Evolutionary conservation across 495 filamentous ascomycete species (phyloP).

Genomic region (Tuber aestivum): DNA sequence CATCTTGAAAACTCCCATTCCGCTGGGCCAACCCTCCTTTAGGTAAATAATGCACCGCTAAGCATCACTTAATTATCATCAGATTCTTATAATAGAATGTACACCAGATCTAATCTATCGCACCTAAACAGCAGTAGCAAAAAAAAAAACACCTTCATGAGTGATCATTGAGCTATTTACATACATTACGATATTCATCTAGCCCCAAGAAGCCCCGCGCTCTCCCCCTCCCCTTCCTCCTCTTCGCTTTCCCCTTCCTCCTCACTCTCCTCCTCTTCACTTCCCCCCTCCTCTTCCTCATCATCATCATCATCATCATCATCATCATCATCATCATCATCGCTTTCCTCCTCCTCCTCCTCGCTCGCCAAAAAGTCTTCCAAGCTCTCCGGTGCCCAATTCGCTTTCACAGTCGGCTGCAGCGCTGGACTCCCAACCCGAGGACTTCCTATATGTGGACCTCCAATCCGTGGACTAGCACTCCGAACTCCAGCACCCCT

Average conservation of each 20-base stretch:
- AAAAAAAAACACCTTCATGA: not conserved
- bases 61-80: not conserved
- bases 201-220: constrained; percentile 18
- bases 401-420: constrained; percentile 43
- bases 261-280: constrained; percentile 50
- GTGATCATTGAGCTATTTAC: not conserved
- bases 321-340: constrained; percentile 12
- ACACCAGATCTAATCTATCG: not conserved
- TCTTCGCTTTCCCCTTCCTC: constrained; percentile 43
- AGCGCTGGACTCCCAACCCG: constrained; percentile 30
- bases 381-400: constrained; percentile 56
- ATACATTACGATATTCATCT: constrained; percentile 7
- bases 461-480: constrained; percentile 40
- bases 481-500: constrained; percentile 57
- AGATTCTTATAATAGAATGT: not conserved
- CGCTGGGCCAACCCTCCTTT: not conserved
- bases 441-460: constrained; percentile 43
- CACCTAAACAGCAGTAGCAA: not conserved
- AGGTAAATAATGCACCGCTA: not conserved
- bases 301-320: constrained; percentile 16
- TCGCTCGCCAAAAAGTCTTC: constrained; percentile 74
- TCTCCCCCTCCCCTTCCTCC: constrained; percentile 45
- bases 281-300: constrained; percentile 21
- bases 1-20: not conserved
- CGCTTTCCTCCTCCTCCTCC: constrained; percentile 19